Evolutionary conservation across 306 rosid genomes (phyloP), one percentile per base, ranked within the genome.

Genomic region (Quercus alba): DNA sequence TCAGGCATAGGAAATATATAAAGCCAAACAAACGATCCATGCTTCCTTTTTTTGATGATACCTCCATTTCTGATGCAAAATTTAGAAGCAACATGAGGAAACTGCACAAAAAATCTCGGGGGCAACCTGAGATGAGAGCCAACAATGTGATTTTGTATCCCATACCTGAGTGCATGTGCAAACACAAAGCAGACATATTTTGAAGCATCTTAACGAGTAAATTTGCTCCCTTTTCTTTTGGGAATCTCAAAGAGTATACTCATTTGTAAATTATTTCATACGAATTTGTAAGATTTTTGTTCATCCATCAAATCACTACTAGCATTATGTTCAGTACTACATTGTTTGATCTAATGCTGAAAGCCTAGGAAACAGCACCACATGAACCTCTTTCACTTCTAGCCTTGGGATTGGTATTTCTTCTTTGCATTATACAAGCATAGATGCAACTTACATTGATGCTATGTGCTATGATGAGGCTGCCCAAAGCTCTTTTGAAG

Each of bases 1-100:
- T 26, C 5, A 89, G 89, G 18, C 88, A 89, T 9, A 83, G 86
- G 38, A 89, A 89, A 77, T 89, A 81, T 69, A 83, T 89, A 67
- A 85, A 73, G 84, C 93, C 93, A 0, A 89, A 87, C 85, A 87
- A 89, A 78, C n/a, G 90, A 80, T 81, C 81, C 0, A 85, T 89
- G 86, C 46, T 89, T 25, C 84, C 68, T 11, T 35, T 83, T 58
- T 79, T 83, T 6, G 88, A 83, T n/a, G 80, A 89, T 52, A 11
- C 23, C 64, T 70, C 82, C 6, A 79, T 87, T 15, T 54, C 84
- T 19, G 93, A 87, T 19, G 86, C 7, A 15, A 85, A 83, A 68
- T 69, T 87, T 1, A 75, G 86, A 30, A 72, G 44, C 35, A 75
- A 77, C 10, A 51, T 77, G 78, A 87, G 81, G 68, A 87, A 79